Percentiles rank a stretch among this genome's conserved stretches.
phyloP scores from a whole-genome alignment of 805 yeast genomes.

The Yarrowia phangngaensis region DNA sequence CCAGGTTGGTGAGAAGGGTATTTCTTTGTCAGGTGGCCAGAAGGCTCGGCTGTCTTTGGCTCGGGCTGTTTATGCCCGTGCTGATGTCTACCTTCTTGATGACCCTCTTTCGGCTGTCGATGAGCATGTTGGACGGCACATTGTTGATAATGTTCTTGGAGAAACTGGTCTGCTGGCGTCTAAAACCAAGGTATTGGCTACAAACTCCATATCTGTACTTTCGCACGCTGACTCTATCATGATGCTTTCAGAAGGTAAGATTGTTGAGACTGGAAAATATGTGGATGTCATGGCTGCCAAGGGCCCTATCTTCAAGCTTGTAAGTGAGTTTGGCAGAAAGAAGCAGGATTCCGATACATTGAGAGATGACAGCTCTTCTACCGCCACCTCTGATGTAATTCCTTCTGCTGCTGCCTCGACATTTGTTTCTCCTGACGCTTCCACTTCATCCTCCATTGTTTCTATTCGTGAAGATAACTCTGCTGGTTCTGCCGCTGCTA shows the following conservation, averaged over 20 bases:
- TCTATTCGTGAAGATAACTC: constrained; percentile 6
- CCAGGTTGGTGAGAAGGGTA: constrained; percentile 82
- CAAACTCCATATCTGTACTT: constrained; percentile 80
- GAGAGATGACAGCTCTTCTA: constrained; percentile 7
- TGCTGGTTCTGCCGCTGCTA: neutral
- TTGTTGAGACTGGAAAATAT: constrained; percentile 41
- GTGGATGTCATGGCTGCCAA: constrained; percentile 34
- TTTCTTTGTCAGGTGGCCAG: constrained; percentile 85
- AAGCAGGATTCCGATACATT: constrained; percentile 10
- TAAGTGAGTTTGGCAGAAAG: constrained; percentile 34
- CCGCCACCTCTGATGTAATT: constrained; percentile 7
- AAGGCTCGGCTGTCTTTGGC: constrained; percentile 79
- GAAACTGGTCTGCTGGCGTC: constrained; percentile 69
- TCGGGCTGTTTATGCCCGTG: constrained; percentile 67
- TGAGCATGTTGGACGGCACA: constrained; percentile 79
- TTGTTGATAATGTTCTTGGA: constrained; percentile 73
- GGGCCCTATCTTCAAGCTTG: constrained; percentile 32
- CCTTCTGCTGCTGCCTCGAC: constrained; percentile 29
- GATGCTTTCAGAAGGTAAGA: constrained; percentile 53
- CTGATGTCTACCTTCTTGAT: constrained; percentile 65
- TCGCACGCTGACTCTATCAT: constrained; percentile 67
- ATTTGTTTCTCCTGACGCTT: constrained; percentile 15
- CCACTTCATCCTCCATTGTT: constrained; percentile 24
- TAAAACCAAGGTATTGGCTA: constrained; percentile 75
- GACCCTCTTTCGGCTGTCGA: constrained; percentile 84